Conservation (phyloP, 140 eudicot species). For the Oenanthe javanica region DNA sequence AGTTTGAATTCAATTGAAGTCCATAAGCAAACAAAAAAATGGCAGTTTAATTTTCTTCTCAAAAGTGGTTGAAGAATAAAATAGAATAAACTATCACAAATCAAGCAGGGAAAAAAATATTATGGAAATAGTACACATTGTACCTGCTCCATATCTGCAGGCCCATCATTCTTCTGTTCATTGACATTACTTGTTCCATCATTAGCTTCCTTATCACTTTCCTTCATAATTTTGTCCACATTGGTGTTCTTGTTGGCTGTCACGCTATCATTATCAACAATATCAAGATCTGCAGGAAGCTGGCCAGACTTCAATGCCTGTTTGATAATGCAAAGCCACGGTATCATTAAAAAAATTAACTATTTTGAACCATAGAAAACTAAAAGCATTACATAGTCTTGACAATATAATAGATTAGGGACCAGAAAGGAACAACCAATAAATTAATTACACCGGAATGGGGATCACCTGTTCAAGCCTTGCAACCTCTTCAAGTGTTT, state of each 20-base stretch:
- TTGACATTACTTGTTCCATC: conserved; percentile 18
- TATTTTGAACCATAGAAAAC: neutral
- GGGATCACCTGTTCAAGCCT: conserved; percentile 84
- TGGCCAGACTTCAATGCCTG: conserved; percentile 10
- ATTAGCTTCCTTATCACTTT: conserved; percentile 16
- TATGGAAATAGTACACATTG: neutral
- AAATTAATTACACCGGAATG: neutral
- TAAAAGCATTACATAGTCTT: neutral
- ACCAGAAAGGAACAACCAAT: neutral
- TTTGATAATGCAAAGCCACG: neutral
- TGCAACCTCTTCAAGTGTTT: conserved; percentile 97
- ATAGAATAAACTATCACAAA: neutral
- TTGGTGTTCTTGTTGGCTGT: neutral
- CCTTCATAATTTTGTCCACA: conserved; percentile 2
- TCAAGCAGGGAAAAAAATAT: neutral
- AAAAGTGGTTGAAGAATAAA: neutral
- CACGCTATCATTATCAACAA: neutral
- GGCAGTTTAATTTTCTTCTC: neutral
- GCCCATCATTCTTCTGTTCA: conserved; percentile 36
- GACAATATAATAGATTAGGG: neutral
- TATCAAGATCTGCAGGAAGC: conserved; percentile 10
- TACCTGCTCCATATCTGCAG: conserved; percentile 84
- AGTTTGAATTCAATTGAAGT: neutral
- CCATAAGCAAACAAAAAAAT: neutral
- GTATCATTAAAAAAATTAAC: neutral